These are phyloP conservation scores for Polytolypa hystricis DNA, from an alignment of 2,329 filamentous ascomycete species.

Conservation along the genomic window DNA sequence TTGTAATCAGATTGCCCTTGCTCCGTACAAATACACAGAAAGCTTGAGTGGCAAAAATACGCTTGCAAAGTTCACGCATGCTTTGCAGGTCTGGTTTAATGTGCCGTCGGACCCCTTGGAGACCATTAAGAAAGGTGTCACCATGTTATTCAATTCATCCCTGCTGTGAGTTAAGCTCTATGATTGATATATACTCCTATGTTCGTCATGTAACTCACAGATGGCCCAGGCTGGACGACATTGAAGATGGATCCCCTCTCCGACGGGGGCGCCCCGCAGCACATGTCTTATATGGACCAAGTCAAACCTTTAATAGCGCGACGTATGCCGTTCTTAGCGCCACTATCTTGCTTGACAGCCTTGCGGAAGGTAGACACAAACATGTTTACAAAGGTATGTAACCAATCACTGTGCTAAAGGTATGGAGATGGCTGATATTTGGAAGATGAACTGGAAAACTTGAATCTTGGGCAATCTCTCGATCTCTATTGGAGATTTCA, in stretches of 20 bases:
- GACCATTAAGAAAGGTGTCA: neutral
- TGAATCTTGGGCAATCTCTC: constrained; percentile 12
- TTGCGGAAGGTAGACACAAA: neutral
- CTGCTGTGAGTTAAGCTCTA: neutral
- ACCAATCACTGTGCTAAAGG: constrained; percentile 13
- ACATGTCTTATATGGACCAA: constrained; percentile 26
- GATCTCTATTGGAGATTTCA: constrained; percentile 17
- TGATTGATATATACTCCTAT: neutral
- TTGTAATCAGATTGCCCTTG: no score
- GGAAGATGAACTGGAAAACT: constrained; percentile 6
- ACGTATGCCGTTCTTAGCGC: constrained; percentile 19
- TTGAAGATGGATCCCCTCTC: constrained; percentile 27
- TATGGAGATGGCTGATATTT: no score
- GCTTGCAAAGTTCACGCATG: no score
- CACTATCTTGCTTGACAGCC: constrained; percentile 7
- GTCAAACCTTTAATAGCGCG: constrained; percentile 29
- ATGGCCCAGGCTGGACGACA: constrained; percentile 25
- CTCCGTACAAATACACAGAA: no score
- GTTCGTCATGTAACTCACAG: neutral
- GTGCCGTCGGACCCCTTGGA: neutral
- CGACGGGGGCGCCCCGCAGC: constrained; percentile 26
- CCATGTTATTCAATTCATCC: neutral
- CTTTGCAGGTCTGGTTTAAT: no score
- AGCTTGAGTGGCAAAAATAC: no score
- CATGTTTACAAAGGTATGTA: constrained; percentile 3